Evolutionary conservation across 371 early-diverging fungal genomes (phyloP).

Genomic region (Mortierella sp.): DNA sequence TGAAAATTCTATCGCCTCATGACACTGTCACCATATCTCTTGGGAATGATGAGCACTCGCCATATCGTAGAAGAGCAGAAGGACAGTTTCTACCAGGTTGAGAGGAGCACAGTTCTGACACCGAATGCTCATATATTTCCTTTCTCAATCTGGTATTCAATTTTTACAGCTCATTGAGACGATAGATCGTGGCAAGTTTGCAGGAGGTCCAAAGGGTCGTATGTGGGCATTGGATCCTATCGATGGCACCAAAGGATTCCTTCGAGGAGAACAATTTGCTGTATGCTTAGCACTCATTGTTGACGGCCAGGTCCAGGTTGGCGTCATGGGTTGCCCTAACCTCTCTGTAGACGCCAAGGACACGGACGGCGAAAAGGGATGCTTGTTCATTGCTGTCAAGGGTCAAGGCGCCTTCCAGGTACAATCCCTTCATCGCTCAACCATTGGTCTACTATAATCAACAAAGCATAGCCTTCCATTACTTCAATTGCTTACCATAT

Average conservation of each 20-base stretch:
- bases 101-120: too few species aligned
- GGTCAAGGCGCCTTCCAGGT: constrained; percentile 93
- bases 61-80: too few species aligned
- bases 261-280: constrained; percentile 97
- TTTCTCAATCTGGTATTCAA: neutral
- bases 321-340: constrained; percentile 96
- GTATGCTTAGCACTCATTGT: constrained; percentile 94
- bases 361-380: constrained; percentile 77
- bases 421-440: neutral
- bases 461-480: too few species aligned
- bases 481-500: neutral
- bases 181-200: constrained; percentile 91
- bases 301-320: constrained; percentile 89
- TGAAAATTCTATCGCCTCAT: constrained; percentile 1
- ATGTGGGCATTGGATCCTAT: constrained; percentile 98
- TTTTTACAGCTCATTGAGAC: constrained; percentile 72
- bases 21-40: constrained; percentile 35
- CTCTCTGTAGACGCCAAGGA: constrained; percentile 75
- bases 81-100: too few species aligned
- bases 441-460: too few species aligned
- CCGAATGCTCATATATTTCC: neutral
- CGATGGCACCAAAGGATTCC: constrained; percentile 94
- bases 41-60: constrained; percentile 33
- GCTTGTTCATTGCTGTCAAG: constrained; percentile 81
- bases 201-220: constrained; percentile 84